These are phyloP conservation scores for Penicillium bovifimosum DNA, from an alignment of 495 filamentous ascomycete genomes.

Conservation along the genomic window DNA sequence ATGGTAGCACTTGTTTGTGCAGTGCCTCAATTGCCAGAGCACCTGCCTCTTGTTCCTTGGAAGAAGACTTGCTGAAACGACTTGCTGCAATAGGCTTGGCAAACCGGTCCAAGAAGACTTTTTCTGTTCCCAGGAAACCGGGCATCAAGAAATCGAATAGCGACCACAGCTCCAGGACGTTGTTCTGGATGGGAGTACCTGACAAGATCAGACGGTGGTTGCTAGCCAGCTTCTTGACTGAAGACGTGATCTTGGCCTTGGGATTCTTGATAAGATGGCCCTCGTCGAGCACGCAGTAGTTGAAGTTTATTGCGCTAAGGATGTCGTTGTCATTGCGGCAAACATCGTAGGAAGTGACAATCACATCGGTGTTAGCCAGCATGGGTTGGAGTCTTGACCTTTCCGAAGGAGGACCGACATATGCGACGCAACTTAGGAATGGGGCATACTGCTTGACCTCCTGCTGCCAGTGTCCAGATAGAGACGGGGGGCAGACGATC, in stretches of 20 bases:
- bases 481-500: constrained; percentile 91
- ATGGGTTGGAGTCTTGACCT: constrained; percentile 60
- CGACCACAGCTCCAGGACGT: constrained; percentile 97
- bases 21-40: constrained; percentile 93
- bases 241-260: constrained; percentile 83
- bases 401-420: constrained; percentile 82
- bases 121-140: constrained; percentile 95
- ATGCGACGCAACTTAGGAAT: constrained; percentile 81
- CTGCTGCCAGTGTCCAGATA: constrained; percentile 99
- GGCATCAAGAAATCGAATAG: constrained; percentile 99
- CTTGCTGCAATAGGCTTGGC: constrained; percentile 95
- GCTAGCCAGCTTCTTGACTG: constrained; percentile 80
- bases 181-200: constrained; percentile 97
- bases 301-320: constrained; percentile 82
- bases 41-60: constrained; percentile 96
- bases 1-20: constrained; percentile 96
- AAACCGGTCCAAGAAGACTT: constrained; percentile 95
- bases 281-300: constrained; percentile 95
- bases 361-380: constrained; percentile 75
- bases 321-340: constrained; percentile 88
- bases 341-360: constrained; percentile 97
- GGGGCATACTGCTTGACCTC: constrained; percentile 93
- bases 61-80: constrained; percentile 92
- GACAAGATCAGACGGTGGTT: constrained; percentile 96
- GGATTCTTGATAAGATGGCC: constrained; percentile 99